Percentiles rank a stretch among this genome's conserved stretches.
Conservation (phyloP, 805 yeast genomes). For the Metschnikowia matae region DNA sequence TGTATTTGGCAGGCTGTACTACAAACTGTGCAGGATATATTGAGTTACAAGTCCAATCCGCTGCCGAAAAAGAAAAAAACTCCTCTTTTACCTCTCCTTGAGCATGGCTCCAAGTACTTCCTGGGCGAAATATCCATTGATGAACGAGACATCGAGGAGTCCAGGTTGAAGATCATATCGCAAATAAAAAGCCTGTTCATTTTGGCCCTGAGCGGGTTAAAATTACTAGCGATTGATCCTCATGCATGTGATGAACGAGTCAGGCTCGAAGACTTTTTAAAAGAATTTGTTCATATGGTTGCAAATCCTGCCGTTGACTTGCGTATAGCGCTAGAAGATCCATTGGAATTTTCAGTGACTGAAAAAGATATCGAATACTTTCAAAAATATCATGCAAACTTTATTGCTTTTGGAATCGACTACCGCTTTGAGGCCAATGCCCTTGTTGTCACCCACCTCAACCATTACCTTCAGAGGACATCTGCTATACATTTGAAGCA, state of each 20-base stretch:
- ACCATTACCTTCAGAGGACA: slow-evolving; percentile 29
- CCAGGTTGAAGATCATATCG: slow-evolving; percentile 32
- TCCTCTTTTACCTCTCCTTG: background rate
- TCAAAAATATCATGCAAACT: slow-evolving; percentile 20
- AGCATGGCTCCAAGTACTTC: background rate
- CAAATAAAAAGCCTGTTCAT: slow-evolving; percentile 69
- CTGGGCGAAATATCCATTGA: background rate
- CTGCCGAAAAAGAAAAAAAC: background rate
- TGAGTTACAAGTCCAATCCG: background rate
- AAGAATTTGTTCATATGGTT: slow-evolving; percentile 30
- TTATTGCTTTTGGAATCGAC: slow-evolving; percentile 45
- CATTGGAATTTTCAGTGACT: slow-evolving; percentile 17
- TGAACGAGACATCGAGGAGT: background rate
- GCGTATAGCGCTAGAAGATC: slow-evolving; percentile 9
- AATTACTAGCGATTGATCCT: slow-evolving; percentile 57
- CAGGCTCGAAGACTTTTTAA: slow-evolving; percentile 49
- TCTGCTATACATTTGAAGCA: background rate
- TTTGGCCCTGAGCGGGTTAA: slow-evolving; percentile 25
- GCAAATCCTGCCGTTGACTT: slow-evolving; percentile 16
- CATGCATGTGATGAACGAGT: slow-evolving; percentile 85
- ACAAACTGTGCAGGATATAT: background rate
- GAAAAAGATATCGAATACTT: slow-evolving; percentile 30
- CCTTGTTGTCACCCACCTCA: slow-evolving; percentile 40
- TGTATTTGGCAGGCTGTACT: background rate
- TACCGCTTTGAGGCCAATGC: slow-evolving; percentile 10